Base-by-base conservation (phyloP, 1,284 basidiomycete genomes). In the Trametes hirsuta region DNA sequence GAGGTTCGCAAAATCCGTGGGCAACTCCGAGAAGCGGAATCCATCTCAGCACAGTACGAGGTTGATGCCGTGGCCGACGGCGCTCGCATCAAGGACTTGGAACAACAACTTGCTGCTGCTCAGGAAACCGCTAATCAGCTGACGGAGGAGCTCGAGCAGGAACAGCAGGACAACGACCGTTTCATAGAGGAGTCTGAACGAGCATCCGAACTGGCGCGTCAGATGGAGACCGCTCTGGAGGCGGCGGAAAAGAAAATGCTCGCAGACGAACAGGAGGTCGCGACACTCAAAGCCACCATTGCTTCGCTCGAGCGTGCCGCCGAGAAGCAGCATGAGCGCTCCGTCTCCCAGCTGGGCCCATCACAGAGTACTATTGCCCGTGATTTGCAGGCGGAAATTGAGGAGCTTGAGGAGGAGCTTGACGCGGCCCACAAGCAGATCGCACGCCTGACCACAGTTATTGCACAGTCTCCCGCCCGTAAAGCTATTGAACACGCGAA, bases 371-470 rank as follows among this genome's bases (percentile, higher is more conserved):
- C 72, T 30, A 68, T 73, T 12, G 71, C 74, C 65, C 48, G 76
- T 66, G 66, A 82, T 66, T 51, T 67, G 24, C 85, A 88, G 42
- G 76, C 81, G 15, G 86, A 88, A 58, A 72, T 77, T 46, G 78
- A 81, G 60, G 81, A 79, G 0, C 77, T 96, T 44, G 91, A 95
- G 71, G 79, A 81, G 6, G 90, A 95, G 63, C 81, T 96, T 24
- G 90, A 93, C 62, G 83, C 86, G 1, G 94, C 94, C 0, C 83
- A 93, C 70, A 85, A 80, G 68, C 93, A 95, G 72, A 91, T 95
- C 59, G 90, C 88, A 0, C 82, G 86, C 18, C 77, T 97, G 47
- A 85, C 84, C 50, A 81, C 85, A 0, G 73, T 91, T 48, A 77
- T 95, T 24, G 81, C 79, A 41, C 88, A 91, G 65, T 90, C 89